A percentile compares a stretch with the other conserved stretches of the same genome.
phyloP scores from a whole-genome alignment of 2,329 filamentous ascomycete species.

The Cordyceps fumosorosea region DNA sequence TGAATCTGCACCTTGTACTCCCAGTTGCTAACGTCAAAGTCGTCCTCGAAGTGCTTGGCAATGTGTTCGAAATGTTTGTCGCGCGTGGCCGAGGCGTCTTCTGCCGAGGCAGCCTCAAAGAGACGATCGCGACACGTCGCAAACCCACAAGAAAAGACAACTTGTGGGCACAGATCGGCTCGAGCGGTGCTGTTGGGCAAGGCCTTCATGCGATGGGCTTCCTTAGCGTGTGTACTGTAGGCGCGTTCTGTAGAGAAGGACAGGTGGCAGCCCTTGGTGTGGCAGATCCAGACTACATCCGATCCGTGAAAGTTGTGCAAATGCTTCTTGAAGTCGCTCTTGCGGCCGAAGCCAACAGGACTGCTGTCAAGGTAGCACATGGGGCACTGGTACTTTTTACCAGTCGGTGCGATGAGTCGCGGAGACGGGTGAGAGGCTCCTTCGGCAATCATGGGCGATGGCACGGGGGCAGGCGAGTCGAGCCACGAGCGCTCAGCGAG shows the following conservation, averaged over 20 bases:
- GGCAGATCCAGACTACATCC: constrained; percentile 38
- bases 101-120: constrained; percentile 32
- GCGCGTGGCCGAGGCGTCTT: constrained; percentile 30
- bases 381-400: constrained; percentile 38
- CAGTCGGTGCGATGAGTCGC: constrained; percentile 30
- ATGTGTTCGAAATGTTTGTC: constrained; percentile 42
- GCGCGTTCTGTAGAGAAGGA: constrained; percentile 39
- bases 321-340: constrained; percentile 43
- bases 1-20: constrained; percentile 38
- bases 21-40: constrained; percentile 36
- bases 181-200: constrained; percentile 35
- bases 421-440: constrained; percentile 30
- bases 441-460: constrained; percentile 27
- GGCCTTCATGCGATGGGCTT: constrained; percentile 35
- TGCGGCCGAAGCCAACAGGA: constrained; percentile 38
- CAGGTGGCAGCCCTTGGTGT: constrained; percentile 34
- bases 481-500: constrained; percentile 32
- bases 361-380: constrained; percentile 41
- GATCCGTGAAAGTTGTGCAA: constrained; percentile 41
- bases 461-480: constrained; percentile 31
- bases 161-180: constrained; percentile 35
- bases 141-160: constrained; percentile 40
- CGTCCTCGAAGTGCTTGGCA: constrained; percentile 40
- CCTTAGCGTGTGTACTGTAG: constrained; percentile 38
- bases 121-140: constrained; percentile 35